Percentiles rank a stretch among this genome's conserved stretches.
phyloP scores from a whole-genome alignment of 2,329 filamentous ascomycete genomes.

The Nothopassalora personata region DNA sequence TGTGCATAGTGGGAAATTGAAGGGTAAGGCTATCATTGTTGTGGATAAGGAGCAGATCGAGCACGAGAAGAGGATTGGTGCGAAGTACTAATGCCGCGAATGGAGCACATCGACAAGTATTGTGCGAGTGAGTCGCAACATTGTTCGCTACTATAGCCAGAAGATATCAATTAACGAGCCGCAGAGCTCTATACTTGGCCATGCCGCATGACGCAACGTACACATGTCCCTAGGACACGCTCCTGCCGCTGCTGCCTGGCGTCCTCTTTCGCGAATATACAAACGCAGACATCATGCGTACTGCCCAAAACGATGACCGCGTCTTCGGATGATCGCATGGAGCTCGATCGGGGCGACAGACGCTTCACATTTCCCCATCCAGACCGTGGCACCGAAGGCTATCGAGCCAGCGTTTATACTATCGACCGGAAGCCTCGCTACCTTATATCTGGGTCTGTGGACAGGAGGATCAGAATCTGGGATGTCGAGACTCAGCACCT shows the following conservation, averaged over 20 bases:
- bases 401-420: not conserved
- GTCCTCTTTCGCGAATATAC: not conserved
- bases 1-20: constrained; percentile 49
- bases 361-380: not conserved
- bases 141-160: not conserved
- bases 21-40: constrained; percentile 52
- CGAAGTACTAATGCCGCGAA: constrained; percentile 26
- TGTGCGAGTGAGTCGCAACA: not conserved
- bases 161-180: not conserved
- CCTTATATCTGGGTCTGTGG: constrained; percentile 10
- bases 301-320: not conserved
- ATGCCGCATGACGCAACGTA: not conserved
- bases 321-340: not conserved
- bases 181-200: too few species aligned
- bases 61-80: constrained; percentile 37
- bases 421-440: not conserved
- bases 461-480: constrained; percentile 15
- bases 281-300: too few species aligned
- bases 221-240: not conserved
- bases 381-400: not conserved
- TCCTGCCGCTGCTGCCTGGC: not conserved
- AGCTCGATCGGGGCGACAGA: not conserved
- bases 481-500: constrained; percentile 9
- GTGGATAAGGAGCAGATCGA: constrained; percentile 48
- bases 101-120: not conserved